A percentile compares a stretch with the other conserved stretches of the same genome.
phyloP scores from a whole-genome alignment of 1,284 basidiomycete genomes.

The Pholiota adiposa region DNA sequence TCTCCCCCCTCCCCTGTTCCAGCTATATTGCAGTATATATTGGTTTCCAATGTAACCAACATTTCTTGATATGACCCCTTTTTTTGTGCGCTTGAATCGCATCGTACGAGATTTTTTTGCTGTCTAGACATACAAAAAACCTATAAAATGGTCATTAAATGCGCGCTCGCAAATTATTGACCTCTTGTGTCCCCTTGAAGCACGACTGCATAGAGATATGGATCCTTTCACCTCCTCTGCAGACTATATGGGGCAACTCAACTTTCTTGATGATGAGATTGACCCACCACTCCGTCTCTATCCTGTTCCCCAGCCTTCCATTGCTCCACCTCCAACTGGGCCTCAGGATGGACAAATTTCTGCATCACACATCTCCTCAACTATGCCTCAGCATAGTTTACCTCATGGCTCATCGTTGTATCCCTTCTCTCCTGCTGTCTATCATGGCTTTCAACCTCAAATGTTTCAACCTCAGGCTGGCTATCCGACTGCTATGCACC shows the following conservation, averaged over 20 bases:
- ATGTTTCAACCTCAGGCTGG: not conserved
- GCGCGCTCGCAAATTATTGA: not conserved
- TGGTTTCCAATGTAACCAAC: not conserved
- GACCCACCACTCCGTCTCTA: too few species aligned
- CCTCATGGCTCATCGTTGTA: too few species aligned
- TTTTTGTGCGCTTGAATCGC: not conserved
- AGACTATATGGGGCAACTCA: not conserved
- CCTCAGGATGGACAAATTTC: too few species aligned
- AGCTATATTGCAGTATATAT: not conserved
- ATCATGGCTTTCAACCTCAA: too few species aligned
- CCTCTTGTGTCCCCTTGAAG: not conserved
- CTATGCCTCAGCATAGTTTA: too few species aligned
- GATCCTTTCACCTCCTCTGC: not conserved
- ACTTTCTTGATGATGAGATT: too few species aligned
- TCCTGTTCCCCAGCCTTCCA: too few species aligned
- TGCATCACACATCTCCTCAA: too few species aligned
- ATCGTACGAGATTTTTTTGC: not conserved
- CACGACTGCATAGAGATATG: not conserved
- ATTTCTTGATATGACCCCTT: not conserved
- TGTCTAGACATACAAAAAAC: not conserved
- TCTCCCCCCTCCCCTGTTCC: slow-evolving; percentile 4
- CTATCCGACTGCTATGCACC: not conserved
- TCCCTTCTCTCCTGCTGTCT: too few species aligned
- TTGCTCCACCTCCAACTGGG: too few species aligned
- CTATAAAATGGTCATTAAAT: not conserved